Percentiles rank a stretch among this genome's conserved stretches.
These are phyloP conservation scores for Carpinus viminea DNA, from an alignment of 306 rosid species.

Conservation along the genomic window DNA sequence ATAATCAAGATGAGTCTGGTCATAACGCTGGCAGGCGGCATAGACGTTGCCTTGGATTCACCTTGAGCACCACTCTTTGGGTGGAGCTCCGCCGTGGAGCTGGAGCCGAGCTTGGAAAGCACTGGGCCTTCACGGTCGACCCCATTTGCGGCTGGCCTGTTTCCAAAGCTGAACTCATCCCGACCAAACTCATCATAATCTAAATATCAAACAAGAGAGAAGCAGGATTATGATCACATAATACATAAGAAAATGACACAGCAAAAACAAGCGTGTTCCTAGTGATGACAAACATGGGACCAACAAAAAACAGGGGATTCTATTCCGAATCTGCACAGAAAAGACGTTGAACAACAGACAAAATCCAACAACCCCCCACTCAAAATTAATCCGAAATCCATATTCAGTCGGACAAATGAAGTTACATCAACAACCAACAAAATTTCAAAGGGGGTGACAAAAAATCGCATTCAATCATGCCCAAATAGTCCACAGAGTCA, in stretches of 20 bases:
- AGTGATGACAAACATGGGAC: constrained; percentile 20
- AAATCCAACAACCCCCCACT: constrained; percentile 41
- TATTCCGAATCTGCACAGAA: not conserved
- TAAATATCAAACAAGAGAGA: constrained; percentile 16
- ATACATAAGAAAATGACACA: constrained; percentile 16
- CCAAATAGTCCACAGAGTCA: not conserved
- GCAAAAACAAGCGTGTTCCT: not conserved
- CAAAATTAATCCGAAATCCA: constrained; percentile 18
- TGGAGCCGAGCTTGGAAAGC: constrained; percentile 77
- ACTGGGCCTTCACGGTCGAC: constrained; percentile 65
- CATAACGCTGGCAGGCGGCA: constrained; percentile 91
- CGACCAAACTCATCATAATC: constrained; percentile 74
- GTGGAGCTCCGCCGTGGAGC: constrained; percentile 79
- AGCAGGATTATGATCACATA: not conserved
- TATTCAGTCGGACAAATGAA: constrained; percentile 26
- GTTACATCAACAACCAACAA: constrained; percentile 19
- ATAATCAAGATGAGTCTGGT: constrained; percentile 75
- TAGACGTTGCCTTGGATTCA: constrained; percentile 50
- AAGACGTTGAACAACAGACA: constrained; percentile 17
- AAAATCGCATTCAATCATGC: not conserved
- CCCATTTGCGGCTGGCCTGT: constrained; percentile 56
- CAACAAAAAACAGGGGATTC: constrained; percentile 22
- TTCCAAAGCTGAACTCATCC: constrained; percentile 86
- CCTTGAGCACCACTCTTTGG: constrained; percentile 51
- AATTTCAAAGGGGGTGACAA: constrained; percentile 3